Evolutionary conservation across 2,329 filamentous ascomycete species (phyloP).

Genomic region (Fusarium sp.): DNA sequence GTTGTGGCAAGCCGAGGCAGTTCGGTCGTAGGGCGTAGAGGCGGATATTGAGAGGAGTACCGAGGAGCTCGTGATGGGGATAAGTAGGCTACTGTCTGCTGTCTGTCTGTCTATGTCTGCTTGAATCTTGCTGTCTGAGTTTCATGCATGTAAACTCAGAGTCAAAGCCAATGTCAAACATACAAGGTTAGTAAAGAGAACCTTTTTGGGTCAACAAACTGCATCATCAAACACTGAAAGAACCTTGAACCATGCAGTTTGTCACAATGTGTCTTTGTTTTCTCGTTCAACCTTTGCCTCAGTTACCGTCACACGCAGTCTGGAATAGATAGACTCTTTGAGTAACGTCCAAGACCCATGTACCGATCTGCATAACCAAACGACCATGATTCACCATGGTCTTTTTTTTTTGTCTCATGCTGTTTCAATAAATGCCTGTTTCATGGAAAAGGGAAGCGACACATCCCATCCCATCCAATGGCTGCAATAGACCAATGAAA

Average conservation of each 20-base stretch:
- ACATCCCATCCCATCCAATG: not conserved
- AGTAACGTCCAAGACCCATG: not conserved
- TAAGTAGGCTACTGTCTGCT: not conserved
- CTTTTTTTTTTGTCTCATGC: not conserved
- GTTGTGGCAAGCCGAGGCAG: conserved; percentile 36
- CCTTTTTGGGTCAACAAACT: not conserved
- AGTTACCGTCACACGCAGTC: not conserved
- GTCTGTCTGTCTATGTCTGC: not conserved
- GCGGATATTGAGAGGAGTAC: conserved; percentile 20
- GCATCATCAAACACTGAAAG: not conserved
- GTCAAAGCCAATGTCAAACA: not conserved
- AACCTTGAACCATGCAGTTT: not conserved
- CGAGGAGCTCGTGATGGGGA: conserved; percentile 18
- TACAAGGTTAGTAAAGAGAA: not conserved
- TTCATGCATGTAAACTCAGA: not conserved
- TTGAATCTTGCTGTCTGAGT: not conserved
- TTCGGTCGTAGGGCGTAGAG: conserved; percentile 30
- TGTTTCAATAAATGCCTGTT: not conserved
- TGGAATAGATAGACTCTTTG: not conserved
- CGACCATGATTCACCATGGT: not conserved
- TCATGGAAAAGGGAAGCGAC: not conserved
- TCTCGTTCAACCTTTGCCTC: not conserved
- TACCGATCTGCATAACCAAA: not conserved
- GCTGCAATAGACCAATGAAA: not conserved
- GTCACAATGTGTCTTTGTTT: not conserved